phyloP scores from a whole-genome alignment of 1,284 basidiomycete species.

The Ustilago xerochloae region DNA sequence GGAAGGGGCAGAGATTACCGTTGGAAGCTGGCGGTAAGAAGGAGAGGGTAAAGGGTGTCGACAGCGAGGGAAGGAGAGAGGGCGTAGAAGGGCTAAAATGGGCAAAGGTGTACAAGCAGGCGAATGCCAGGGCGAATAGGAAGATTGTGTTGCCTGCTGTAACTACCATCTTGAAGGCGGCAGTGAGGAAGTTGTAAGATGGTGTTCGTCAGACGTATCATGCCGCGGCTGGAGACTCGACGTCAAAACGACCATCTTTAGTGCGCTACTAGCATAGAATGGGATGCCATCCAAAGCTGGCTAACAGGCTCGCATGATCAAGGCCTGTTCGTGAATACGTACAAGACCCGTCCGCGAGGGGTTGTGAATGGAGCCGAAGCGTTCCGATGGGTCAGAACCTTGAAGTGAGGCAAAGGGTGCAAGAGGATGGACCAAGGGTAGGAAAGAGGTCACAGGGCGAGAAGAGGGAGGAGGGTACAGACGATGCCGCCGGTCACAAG shows the following conservation, averaged over 20 bases:
- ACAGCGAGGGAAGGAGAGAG: constrained; percentile 27
- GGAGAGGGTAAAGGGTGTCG: constrained; percentile 51
- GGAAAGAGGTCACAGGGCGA: neutral
- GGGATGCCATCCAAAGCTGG: no score
- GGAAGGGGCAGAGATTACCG: constrained; percentile 53
- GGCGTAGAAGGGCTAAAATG: constrained; percentile 11
- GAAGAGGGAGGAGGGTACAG: neutral
- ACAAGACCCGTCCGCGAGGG: no score
- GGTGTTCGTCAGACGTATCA: no score
- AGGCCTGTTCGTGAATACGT: no score
- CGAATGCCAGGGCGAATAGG: constrained; percentile 60
- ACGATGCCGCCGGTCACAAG: neutral
- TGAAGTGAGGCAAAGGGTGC: neutral
- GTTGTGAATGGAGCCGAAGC: no score
- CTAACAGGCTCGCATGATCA: no score
- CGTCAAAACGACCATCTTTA: no score
- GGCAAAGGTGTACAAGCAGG: constrained; percentile 58
- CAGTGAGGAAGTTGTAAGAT: constrained; percentile 32
- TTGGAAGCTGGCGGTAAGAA: constrained; percentile 44
- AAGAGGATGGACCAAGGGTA: neutral
- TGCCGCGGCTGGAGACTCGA: no score
- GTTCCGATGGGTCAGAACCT: no score
- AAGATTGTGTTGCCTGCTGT: constrained; percentile 63
- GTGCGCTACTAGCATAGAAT: no score
- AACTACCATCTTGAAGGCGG: constrained; percentile 35